These are phyloP conservation scores for Amanita pseudoporphyria DNA, from an alignment of 768 basidiomycete genomes.

Conservation along the genomic window DNA sequence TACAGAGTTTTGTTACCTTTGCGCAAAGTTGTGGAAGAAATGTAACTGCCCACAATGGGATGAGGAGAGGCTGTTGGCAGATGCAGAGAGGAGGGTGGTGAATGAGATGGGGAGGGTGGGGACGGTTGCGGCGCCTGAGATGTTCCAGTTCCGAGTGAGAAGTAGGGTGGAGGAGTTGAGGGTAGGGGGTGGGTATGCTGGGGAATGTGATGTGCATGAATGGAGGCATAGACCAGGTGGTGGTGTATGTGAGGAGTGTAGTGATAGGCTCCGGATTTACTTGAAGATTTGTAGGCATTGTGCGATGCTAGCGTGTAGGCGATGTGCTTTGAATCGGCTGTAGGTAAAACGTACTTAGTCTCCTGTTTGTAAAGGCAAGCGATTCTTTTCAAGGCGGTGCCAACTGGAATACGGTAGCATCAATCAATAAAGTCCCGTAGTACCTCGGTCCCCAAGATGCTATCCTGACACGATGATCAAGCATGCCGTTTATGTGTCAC, in stretches of 20 bases:
- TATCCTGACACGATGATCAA: no score
- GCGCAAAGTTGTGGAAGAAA: constrained; percentile 51
- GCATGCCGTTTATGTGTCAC: no score
- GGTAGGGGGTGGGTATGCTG: not conserved
- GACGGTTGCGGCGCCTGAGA: not conserved
- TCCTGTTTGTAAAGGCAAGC: no score
- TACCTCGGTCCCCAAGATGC: no score
- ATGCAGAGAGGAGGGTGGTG: constrained; percentile 3
- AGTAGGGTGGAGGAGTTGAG: not conserved
- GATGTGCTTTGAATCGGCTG: no score
- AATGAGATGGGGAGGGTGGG: constrained; percentile 6
- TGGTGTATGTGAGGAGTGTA: constrained; percentile 1
- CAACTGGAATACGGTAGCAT: no score
- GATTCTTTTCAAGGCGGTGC: no score
- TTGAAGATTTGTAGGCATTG: no score
- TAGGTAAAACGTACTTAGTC: no score
- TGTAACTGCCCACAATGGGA: constrained; percentile 62
- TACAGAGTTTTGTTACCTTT: constrained; percentile 56
- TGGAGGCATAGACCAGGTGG: not conserved
- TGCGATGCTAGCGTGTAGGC: no score
- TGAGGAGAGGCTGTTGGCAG: constrained; percentile 21
- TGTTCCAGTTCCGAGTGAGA: not conserved
- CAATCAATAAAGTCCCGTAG: no score
- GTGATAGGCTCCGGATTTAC: not conserved
- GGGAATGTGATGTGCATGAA: not conserved